Percentiles rank a stretch among this genome's conserved stretches.
Evolutionary conservation across 148 eudicot species (phyloP).

Genomic region (Rhododendron molle): DNA sequence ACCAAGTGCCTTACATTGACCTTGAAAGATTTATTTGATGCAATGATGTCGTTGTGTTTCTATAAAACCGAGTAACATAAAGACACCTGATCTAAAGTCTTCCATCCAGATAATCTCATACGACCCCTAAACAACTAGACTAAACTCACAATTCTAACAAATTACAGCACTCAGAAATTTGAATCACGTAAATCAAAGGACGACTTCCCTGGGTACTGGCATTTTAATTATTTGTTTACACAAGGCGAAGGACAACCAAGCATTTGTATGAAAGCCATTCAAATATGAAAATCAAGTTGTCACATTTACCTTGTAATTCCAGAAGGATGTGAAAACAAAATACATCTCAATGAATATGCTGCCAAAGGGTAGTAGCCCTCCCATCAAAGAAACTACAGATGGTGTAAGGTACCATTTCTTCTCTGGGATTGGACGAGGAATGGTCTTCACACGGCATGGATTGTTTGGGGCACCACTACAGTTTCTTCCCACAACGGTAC

Average conservation of each 20-base stretch:
- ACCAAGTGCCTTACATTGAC: neutral
- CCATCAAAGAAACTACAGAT: slow-evolving; percentile 68
- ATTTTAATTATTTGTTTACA: neutral
- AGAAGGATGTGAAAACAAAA: slow-evolving; percentile 75
- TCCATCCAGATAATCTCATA: neutral
- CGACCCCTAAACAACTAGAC: neutral
- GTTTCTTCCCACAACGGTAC: slow-evolving; percentile 83
- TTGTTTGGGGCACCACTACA: slow-evolving; percentile 84
- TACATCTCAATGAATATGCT: slow-evolving; percentile 90
- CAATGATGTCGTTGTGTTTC: neutral
- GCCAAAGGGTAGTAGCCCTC: slow-evolving; percentile 78
- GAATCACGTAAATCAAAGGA: neutral
- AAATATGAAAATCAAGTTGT: neutral
- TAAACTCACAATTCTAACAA: neutral
- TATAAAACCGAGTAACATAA: neutral
- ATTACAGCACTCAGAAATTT: neutral
- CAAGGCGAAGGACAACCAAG: neutral
- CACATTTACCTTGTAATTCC: slow-evolving; percentile 79
- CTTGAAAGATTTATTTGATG: neutral
- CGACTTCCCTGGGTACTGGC: neutral
- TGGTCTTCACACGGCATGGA: slow-evolving; percentile 85
- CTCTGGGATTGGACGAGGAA: slow-evolving; percentile 87
- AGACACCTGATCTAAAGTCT: neutral
- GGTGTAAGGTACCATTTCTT: slow-evolving; percentile 94
- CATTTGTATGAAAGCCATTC: slow-evolving; percentile 1